A percentile compares a stretch with the other conserved stretches of the same genome.
phyloP scores from a whole-genome alignment of 2,329 filamentous ascomycete species.

The Knufia petricola region DNA sequence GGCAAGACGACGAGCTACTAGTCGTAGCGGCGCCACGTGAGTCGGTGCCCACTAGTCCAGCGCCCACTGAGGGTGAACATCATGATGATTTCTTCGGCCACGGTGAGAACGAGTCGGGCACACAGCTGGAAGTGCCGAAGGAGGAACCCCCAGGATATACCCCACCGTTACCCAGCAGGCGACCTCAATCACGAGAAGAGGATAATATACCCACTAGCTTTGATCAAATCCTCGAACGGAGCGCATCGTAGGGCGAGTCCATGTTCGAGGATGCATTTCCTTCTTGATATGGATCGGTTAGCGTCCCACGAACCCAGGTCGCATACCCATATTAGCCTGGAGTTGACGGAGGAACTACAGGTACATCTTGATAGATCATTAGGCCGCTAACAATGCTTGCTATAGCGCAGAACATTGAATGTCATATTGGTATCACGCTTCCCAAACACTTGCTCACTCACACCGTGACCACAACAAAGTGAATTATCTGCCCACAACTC shows the following conservation, averaged over 20 bases:
- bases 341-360: too few species aligned
- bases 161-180: too few species aligned
- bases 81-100: constrained; percentile 23
- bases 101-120: constrained; percentile 10
- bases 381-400: too few species aligned
- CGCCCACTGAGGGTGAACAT: constrained; percentile 29
- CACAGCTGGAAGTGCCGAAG: neutral
- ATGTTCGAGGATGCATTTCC: neutral
- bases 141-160: neutral
- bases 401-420: too few species aligned
- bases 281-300: neutral
- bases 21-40: constrained; percentile 57
- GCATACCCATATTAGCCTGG: too few species aligned
- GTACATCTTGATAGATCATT: too few species aligned
- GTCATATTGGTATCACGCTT: too few species aligned
- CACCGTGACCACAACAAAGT: too few species aligned
- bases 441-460: too few species aligned
- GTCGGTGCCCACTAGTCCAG: constrained; percentile 49
- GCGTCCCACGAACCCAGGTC: too few species aligned
- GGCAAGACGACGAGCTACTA: constrained; percentile 44
- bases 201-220: neutral
- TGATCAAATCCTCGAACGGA: neutral
- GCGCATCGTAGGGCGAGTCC: neutral
- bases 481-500: too few species aligned
- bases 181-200: too few species aligned